Evolutionary conservation across 352 stramenopile genomes (phyloP).

Genomic region (Globisporangium solare): DNA sequence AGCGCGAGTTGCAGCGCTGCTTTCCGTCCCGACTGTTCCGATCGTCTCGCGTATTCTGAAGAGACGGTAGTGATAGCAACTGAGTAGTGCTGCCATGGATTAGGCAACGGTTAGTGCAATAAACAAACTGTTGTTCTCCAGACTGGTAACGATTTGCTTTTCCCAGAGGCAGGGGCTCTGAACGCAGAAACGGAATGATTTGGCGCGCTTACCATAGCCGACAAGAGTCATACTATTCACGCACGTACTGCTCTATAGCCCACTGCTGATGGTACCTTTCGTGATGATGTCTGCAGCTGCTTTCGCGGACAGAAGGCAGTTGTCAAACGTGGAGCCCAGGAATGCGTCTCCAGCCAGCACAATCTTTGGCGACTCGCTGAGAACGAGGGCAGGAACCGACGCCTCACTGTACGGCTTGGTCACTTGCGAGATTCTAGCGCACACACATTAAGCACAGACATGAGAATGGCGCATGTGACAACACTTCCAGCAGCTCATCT

Average conservation of each 20-base stretch:
- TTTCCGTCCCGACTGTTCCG: neutral
- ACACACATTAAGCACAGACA: conserved; percentile 2
- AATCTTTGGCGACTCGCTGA: conserved; percentile 49
- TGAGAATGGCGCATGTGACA: neutral
- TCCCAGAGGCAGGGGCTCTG: too few relatives aligned
- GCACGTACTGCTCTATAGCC: conserved; percentile 15
- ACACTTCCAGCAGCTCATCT: neutral
- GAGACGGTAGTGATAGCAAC: neutral
- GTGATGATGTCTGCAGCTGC: conserved; percentile 24
- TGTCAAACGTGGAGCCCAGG: conserved; percentile 66
- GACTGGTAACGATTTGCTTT: too few relatives aligned
- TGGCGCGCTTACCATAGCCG: too few relatives aligned
- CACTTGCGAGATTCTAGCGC: conserved; percentile 59
- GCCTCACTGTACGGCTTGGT: conserved; percentile 33
- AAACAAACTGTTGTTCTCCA: too few relatives aligned
- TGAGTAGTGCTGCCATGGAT: neutral
- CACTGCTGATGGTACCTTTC: conserved; percentile 20
- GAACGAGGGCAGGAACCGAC: conserved; percentile 22
- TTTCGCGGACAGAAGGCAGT: conserved; percentile 62
- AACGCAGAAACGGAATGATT: too few relatives aligned
- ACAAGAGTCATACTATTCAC: too few relatives aligned
- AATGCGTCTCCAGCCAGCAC: conserved; percentile 65
- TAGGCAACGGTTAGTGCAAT: neutral
- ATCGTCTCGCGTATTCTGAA: conserved; percentile 6
- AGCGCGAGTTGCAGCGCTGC: conserved; percentile 5